phyloP scores from a whole-genome alignment of 1,284 basidiomycete genomes.

The Moniliophthora roreri region DNA sequence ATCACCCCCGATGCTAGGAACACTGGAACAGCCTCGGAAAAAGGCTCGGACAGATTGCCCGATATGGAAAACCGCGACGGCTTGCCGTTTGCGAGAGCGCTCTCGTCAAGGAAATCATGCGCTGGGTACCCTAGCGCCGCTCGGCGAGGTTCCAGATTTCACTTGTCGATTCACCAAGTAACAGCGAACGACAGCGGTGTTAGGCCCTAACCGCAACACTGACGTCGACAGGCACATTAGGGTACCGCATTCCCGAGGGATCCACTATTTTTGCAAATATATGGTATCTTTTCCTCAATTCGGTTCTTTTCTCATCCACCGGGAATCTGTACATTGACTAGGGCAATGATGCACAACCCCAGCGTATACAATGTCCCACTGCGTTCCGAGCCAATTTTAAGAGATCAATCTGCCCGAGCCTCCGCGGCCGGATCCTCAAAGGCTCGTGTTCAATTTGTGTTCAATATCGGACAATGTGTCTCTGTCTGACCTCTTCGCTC shows the following conservation, averaged over 20 bases:
- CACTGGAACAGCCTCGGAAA: too few relatives aligned
- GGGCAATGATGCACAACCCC: conserved; percentile 5
- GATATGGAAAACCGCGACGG: background rate
- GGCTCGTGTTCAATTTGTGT: too few relatives aligned
- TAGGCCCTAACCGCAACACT: conserved; percentile 3
- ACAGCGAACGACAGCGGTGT: too few relatives aligned
- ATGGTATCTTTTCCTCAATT: background rate
- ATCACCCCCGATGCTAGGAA: background rate
- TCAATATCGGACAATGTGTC: too few relatives aligned
- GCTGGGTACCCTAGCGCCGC: conserved; percentile 1
- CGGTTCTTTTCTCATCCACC: background rate
- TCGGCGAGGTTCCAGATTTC: background rate
- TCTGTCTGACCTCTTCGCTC: too few relatives aligned
- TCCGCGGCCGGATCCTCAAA: background rate
- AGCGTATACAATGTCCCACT: background rate
- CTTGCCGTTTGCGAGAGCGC: background rate
- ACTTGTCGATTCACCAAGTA: background rate
- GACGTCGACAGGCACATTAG: conserved; percentile 5
- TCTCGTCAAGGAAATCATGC: conserved; percentile 4
- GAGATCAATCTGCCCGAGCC: background rate
- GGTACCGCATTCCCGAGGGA: conserved; percentile 10
- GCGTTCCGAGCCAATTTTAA: conserved; percentile 1
- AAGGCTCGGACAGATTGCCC: background rate
- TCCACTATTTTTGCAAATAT: conserved; percentile 6
- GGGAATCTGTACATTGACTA: too few relatives aligned